Evolutionary conservation across 2,329 filamentous ascomycete genomes (phyloP).

Genomic region (Arachnomyces sp.): DNA sequence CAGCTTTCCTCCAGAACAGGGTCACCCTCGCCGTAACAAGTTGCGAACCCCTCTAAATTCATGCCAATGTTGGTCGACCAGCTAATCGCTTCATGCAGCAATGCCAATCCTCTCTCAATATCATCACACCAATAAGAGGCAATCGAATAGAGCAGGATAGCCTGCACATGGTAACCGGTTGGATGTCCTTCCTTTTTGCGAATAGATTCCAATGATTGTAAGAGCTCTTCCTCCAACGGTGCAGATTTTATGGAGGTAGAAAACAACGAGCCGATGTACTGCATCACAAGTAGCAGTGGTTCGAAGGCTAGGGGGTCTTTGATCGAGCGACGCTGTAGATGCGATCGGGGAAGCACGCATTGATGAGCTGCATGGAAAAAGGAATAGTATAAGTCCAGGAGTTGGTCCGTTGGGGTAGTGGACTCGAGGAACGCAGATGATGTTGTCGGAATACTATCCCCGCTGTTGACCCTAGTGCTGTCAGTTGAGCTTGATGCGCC

Average conservation of each 20-base stretch:
- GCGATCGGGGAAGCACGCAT: conserved; percentile 18
- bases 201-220: conserved; percentile 5
- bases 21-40: conserved; percentile 49
- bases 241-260: conserved; percentile 10
- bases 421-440: no score
- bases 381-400: conserved; percentile 23
- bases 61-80: conserved; percentile 16
- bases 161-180: conserved; percentile 17
- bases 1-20: conserved; percentile 37
- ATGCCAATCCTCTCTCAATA: neutral
- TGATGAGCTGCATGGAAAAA: conserved; percentile 26
- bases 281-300: conserved; percentile 21
- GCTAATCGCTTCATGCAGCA: no score
- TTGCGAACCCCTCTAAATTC: conserved; percentile 15
- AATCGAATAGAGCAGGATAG: conserved; percentile 20
- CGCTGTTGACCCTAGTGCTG: no score
- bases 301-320: conserved; percentile 9
- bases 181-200: conserved; percentile 9
- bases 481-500: no score
- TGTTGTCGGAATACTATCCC: no score
- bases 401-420: neutral
- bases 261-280: conserved; percentile 24
- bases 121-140: conserved; percentile 19
- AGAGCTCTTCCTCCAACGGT: conserved; percentile 10
- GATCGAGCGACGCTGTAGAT: conserved; percentile 10